Evolutionary conservation across 2,329 filamentous ascomycete genomes (phyloP).

Genomic region (Cladophialophora exuberans): DNA sequence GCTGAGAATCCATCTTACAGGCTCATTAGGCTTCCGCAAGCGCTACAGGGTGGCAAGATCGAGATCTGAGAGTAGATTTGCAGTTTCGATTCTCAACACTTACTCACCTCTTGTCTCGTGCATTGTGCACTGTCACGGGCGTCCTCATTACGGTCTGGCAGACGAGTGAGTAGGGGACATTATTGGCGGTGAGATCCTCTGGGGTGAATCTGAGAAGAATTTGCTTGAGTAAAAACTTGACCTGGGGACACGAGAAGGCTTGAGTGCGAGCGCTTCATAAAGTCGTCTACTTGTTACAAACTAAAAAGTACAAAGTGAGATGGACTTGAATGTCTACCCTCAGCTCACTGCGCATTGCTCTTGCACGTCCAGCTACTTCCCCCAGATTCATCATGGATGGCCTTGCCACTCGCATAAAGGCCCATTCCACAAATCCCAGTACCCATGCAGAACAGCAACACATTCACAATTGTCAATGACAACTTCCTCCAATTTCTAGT

Average conservation of each 20-base stretch:
- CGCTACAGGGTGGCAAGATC: constrained; percentile 20
- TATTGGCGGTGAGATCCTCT: too few species aligned
- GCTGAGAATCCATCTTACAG: constrained; percentile 13
- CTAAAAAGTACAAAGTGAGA: too few species aligned
- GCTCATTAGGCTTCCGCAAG: not conserved
- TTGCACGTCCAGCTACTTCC: constrained; percentile 45
- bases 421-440: constrained; percentile 42
- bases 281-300: not conserved
- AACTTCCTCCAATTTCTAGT: constrained; percentile 38
- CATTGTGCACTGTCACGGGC: not conserved
- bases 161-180: too few species aligned
- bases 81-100: constrained; percentile 2
- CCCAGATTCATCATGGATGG: constrained; percentile 41
- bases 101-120: not conserved
- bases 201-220: too few species aligned
- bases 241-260: too few species aligned
- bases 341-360: constrained; percentile 35
- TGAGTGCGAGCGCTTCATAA: too few species aligned
- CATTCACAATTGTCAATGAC: constrained; percentile 30
- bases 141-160: too few species aligned
- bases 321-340: not conserved
- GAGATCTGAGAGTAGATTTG: too few species aligned
- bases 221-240: too few species aligned
- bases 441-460: constrained; percentile 21
- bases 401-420: constrained; percentile 45